Base-by-base conservation (phyloP, 2,329 filamentous ascomycete species). In the Penicillium brevicompactum region DNA sequence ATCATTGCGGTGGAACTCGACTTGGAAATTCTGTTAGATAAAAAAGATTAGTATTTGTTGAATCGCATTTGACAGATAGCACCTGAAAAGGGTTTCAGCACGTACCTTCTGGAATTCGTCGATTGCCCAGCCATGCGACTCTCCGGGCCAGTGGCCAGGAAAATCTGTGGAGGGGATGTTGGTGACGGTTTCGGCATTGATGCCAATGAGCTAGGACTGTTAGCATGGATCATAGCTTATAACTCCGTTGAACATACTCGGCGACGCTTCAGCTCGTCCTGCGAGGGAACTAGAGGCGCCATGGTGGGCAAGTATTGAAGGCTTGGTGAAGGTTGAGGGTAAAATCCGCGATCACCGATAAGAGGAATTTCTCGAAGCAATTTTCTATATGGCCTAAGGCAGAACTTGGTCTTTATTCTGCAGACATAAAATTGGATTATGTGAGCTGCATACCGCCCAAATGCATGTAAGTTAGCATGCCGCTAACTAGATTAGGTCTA, bases 111-210 rank as follows among this genome's bases (percentile, higher is more conserved):
- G 82, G 77, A 96, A 96, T 58, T 85, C 81, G 1, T 89, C 82
- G 49, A 92, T 78, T 57, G 89, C 83, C 88, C 92, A 97, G 48
- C 84, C 82, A 70, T 91, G 83, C 76, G 95, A 89, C 78, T 97
- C 94, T 65, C 90, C 90, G 3, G 91, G 89, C 79, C 88, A 94
- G 75, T 96, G 91, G 63, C 89, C 89, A 14, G 95, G 95, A 73
- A 93, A 96, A 72, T 97, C 93, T 67, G 87, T 96, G 45, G 92
- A 94, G 59, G 88, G 84, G 66, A 93, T 89, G 78, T 97, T 87
- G 65, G 89, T 90, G 69, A 99, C 89, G 21, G 91, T 97, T 77
- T 99, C 94, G 64, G 87, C 81, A 74, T 94, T 91, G 77, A 99
- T 87, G 65, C 88, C 86, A 69, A 99, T 87, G 66, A 90, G 88